These are phyloP conservation scores for Fraxinus pennsylvanica DNA, from an alignment of 257 asterid species.

Conservation along the genomic window DNA sequence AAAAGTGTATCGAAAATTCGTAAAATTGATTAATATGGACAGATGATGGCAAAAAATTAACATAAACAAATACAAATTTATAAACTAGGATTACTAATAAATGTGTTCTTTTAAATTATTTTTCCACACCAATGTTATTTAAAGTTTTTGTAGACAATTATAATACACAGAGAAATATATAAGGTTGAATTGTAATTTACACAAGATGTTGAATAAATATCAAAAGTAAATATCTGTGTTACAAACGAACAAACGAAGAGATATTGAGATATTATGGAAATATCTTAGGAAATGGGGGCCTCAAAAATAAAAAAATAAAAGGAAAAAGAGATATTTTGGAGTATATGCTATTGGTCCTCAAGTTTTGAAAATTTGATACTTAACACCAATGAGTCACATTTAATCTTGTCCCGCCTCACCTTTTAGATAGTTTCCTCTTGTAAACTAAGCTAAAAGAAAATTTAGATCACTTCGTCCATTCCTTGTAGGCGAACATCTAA, in stretches of 20 bases:
- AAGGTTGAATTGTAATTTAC: neutral
- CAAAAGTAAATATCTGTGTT: neutral
- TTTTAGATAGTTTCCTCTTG: neutral
- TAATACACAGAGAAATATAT: neutral
- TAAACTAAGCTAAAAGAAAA: neutral
- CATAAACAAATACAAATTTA: no score
- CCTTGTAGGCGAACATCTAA: neutral
- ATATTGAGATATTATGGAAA: slow-evolving; percentile 29
- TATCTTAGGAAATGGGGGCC: slow-evolving; percentile 23
- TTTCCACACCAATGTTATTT: no score
- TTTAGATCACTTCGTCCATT: neutral
- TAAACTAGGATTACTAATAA: no score
- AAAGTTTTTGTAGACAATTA: no score
- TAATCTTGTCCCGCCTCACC: neutral
- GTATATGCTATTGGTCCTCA: slow-evolving; percentile 2
- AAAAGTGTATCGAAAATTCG: no score
- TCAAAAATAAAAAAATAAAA: slow-evolving; percentile 17
- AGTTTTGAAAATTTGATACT: neutral
- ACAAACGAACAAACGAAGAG: neutral
- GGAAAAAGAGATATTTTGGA: neutral
- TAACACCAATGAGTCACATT: neutral
- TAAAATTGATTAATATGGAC: no score
- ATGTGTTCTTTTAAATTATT: no score
- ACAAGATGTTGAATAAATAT: neutral
- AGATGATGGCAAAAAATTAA: no score